A percentile compares a stretch with the other conserved stretches of the same genome.
These are phyloP conservation scores for Russula sp. DNA, from an alignment of 768 basidiomycete genomes.

Conservation along the genomic window DNA sequence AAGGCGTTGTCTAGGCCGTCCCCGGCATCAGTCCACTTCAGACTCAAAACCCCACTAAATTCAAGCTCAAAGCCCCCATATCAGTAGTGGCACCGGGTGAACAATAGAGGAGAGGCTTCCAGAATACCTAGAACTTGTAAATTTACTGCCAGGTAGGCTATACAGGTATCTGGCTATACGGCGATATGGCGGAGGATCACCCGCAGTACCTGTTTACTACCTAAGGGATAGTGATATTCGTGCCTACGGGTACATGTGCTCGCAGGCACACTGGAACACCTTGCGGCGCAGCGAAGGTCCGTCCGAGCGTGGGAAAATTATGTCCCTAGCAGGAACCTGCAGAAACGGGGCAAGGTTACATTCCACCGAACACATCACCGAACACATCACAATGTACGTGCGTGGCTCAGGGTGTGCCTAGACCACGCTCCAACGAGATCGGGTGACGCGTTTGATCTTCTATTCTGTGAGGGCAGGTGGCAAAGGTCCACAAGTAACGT, in stretches of 20 bases:
- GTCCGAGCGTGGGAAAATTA: conserved; percentile 10
- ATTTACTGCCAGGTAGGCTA: not conserved
- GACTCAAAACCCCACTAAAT: conserved; percentile 3
- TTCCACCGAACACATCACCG: not conserved
- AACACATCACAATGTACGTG: not conserved
- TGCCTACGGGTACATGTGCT: not conserved
- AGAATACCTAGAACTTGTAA: not conserved
- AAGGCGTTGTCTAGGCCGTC: conserved; percentile 12
- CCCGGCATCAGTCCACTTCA: conserved; percentile 3
- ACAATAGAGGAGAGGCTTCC: conserved; percentile 1
- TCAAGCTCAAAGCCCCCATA: conserved; percentile 3
- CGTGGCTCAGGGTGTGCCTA: not conserved
- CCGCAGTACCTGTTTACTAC: not conserved
- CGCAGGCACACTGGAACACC: not conserved
- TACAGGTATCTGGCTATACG: not conserved
- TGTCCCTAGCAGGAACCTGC: not conserved
- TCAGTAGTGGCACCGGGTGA: conserved; percentile 4
- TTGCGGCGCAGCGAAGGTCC: conserved; percentile 6
- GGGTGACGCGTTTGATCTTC: conserved; percentile 1
- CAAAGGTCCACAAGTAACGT: not conserved
- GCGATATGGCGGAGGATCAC: conserved; percentile 5
- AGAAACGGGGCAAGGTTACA: not conserved
- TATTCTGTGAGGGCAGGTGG: conserved; percentile 6
- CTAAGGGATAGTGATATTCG: not conserved
- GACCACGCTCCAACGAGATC: not conserved